phyloP scores from a whole-genome alignment of 1,284 basidiomycete species.

The Somion occarium region DNA sequence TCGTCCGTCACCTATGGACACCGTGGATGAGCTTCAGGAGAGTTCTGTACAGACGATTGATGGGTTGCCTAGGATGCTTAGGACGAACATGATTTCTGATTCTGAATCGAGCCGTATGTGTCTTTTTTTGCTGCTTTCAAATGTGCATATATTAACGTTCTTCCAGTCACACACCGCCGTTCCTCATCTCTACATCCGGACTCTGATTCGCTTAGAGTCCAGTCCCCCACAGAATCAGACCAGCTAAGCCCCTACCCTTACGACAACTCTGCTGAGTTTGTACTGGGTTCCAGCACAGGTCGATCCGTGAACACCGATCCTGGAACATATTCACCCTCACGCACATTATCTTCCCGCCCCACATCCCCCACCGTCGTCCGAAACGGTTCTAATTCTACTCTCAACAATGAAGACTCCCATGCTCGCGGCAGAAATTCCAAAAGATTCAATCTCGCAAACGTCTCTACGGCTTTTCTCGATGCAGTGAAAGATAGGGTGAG shows the following conservation, averaged over 20 bases:
- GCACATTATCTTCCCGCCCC: background rate
- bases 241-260: no score
- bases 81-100: background rate
- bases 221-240: background rate
- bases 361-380: conserved; percentile 2
- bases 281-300: conserved; percentile 2
- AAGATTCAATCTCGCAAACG: conserved; percentile 33
- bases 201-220: background rate
- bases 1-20: conserved; percentile 9
- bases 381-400: no score
- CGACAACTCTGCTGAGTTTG: background rate
- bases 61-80: background rate
- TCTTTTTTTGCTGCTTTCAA: background rate
- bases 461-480: conserved; percentile 32
- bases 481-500: conserved; percentile 38
- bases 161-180: background rate
- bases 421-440: conserved; percentile 31
- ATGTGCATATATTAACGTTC: background rate
- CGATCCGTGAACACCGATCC: background rate
- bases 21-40: conserved; percentile 6
- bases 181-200: background rate
- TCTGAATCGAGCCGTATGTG: background rate
- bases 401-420: conserved; percentile 17
- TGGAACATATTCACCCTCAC: background rate
- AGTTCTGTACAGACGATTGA: background rate